Conservation (phyloP, 495 filamentous ascomycete species). For the Niebla homalea region DNA sequence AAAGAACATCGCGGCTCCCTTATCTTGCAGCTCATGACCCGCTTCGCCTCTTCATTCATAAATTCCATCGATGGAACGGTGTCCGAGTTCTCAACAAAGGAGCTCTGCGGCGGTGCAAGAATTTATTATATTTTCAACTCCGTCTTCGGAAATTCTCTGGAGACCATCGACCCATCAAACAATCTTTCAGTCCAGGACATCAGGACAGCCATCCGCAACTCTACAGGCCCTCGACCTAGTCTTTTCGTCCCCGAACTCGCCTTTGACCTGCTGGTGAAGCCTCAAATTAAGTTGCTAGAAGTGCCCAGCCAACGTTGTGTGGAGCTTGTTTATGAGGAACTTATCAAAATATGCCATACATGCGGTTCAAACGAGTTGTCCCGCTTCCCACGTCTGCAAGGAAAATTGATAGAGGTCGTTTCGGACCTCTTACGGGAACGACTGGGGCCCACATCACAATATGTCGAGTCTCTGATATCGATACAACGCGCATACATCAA, state of each 20-base stretch:
- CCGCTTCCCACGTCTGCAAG: slow-evolving; percentile 85
- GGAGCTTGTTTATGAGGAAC: slow-evolving; percentile 94
- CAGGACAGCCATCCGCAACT: slow-evolving; percentile 94
- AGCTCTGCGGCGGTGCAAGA: slow-evolving; percentile 88
- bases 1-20: slow-evolving; percentile 92
- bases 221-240: slow-evolving; percentile 87
- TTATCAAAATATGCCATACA: slow-evolving; percentile 99
- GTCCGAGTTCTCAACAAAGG: slow-evolving; percentile 96
- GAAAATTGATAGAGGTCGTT: slow-evolving; percentile 94
- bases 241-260: slow-evolving; percentile 95
- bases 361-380: slow-evolving; percentile 90
- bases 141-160: slow-evolving; percentile 92
- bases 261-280: slow-evolving; percentile 94
- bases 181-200: slow-evolving; percentile 96
- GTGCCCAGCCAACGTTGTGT: slow-evolving; percentile 94
- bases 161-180: slow-evolving; percentile 87
- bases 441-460: slow-evolving; percentile 71
- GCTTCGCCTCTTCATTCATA: slow-evolving; percentile 95
- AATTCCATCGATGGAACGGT: slow-evolving; percentile 97
- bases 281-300: slow-evolving; percentile 94
- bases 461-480: slow-evolving; percentile 91
- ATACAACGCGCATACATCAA: slow-evolving; percentile 99
- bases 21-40: slow-evolving; percentile 94
- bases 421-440: slow-evolving; percentile 91
- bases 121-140: slow-evolving; percentile 99